Evolutionary conservation across 805 yeast genomes (phyloP).

Genomic region (Teunomyces barrocoloradensis): DNA sequence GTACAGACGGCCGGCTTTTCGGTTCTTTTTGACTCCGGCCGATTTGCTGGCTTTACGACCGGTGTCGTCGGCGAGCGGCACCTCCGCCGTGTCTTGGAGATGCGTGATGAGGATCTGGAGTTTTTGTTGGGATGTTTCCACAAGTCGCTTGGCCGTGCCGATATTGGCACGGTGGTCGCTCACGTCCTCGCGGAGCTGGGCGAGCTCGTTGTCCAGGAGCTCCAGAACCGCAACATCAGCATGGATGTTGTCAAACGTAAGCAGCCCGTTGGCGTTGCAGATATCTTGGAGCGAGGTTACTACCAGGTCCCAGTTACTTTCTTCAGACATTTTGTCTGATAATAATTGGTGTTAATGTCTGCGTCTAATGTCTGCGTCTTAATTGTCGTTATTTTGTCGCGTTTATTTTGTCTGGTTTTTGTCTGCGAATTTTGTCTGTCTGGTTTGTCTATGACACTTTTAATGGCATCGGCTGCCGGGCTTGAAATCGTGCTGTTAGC

Average conservation of each 20-base stretch:
- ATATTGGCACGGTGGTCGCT: slow-evolving; percentile 56
- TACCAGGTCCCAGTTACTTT: slow-evolving; percentile 68
- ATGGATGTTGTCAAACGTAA: slow-evolving; percentile 45
- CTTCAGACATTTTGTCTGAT: slow-evolving; percentile 21
- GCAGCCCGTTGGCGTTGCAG: slow-evolving; percentile 57
- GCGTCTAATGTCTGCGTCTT: neutral
- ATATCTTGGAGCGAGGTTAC: slow-evolving; percentile 67
- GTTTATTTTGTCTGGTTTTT: too few relatives aligned
- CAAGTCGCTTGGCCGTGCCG: slow-evolving; percentile 44
- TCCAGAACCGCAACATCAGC: slow-evolving; percentile 26
- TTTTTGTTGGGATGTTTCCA: slow-evolving; percentile 43
- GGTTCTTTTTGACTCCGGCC: slow-evolving; percentile 12
- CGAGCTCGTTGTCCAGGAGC: slow-evolving; percentile 38
- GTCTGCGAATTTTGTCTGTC: too few relatives aligned
- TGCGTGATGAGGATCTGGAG: slow-evolving; percentile 43
- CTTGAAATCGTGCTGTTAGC: slow-evolving; percentile 6
- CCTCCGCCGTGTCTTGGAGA: slow-evolving; percentile 18
- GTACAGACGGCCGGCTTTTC: slow-evolving; percentile 41
- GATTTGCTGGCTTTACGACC: neutral
- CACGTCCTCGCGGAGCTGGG: slow-evolving; percentile 38
- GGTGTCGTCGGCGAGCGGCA: slow-evolving; percentile 2
- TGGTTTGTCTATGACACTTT: neutral
- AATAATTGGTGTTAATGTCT: too few relatives aligned
- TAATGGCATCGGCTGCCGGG: neutral
- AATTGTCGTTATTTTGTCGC: too few relatives aligned